Evolutionary conservation across 768 basidiomycete genomes (phyloP).

Genomic region (Russula virescens): DNA sequence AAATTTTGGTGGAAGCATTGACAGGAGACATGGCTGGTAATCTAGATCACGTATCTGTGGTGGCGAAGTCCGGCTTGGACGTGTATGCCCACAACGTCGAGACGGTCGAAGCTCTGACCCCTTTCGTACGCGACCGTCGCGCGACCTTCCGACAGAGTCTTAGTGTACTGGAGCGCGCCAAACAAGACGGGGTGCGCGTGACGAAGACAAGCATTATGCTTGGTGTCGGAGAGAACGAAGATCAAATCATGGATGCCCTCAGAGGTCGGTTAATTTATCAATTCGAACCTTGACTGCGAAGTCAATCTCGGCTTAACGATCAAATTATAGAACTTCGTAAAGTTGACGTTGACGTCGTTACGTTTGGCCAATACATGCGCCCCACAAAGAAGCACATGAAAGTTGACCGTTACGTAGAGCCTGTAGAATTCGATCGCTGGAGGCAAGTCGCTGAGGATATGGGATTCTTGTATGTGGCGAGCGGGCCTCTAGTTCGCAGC

Average conservation of each 20-base stretch:
- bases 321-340: slow-evolving; percentile 68
- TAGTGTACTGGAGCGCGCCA: slow-evolving; percentile 74
- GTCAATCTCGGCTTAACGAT: slow-evolving; percentile 12
- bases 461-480: slow-evolving; percentile 96
- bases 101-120: slow-evolving; percentile 91
- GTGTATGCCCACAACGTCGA: slow-evolving; percentile 99
- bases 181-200: slow-evolving; percentile 74
- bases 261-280: slow-evolving; percentile 49
- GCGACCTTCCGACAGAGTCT: slow-evolving; percentile 87
- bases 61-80: slow-evolving; percentile 91
- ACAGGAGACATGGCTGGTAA: slow-evolving; percentile 91
- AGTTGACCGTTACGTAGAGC: slow-evolving; percentile 93
- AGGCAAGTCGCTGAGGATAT: slow-evolving; percentile 83
- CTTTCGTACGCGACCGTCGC: slow-evolving; percentile 90
- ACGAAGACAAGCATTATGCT: slow-evolving; percentile 99
- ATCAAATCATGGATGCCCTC: slow-evolving; percentile 77
- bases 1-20: slow-evolving; percentile 93
- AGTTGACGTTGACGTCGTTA: slow-evolving; percentile 91
- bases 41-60: slow-evolving; percentile 64
- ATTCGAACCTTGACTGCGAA: neutral
- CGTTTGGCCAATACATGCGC: slow-evolving; percentile 99
- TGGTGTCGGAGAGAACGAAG: slow-evolving; percentile 85
- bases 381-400: slow-evolving; percentile 99
- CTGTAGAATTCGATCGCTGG: slow-evolving; percentile 90
- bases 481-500: slow-evolving; percentile 91